phyloP scores from a whole-genome alignment of 2,329 filamentous ascomycete species.

The Ophiostoma perfectum region DNA sequence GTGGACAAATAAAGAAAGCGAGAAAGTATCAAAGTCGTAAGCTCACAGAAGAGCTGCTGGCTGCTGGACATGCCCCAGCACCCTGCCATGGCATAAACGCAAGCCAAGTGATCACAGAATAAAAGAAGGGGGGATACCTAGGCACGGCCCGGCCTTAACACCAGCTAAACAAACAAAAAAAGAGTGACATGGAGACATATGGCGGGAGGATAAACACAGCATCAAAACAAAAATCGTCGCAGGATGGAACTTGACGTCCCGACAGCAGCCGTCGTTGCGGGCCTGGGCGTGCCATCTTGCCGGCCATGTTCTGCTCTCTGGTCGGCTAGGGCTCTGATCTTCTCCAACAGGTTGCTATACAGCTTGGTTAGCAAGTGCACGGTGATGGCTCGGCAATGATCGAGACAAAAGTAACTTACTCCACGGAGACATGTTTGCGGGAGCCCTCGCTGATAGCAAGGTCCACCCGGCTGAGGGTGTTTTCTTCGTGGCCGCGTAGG shows the following conservation, averaged over 20 bases:
- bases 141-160: too few species aligned
- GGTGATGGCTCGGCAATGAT: not conserved
- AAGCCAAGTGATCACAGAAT: too few species aligned
- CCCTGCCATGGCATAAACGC: too few species aligned
- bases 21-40: not conserved
- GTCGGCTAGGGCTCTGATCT: constrained; percentile 45
- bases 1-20: too few species aligned
- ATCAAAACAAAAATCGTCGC: constrained; percentile 15
- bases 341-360: constrained; percentile 50
- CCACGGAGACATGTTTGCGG: constrained; percentile 50
- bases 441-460: constrained; percentile 53
- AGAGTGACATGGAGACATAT: too few species aligned
- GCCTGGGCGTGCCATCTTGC: not conserved
- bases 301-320: constrained; percentile 25
- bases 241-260: constrained; percentile 5
- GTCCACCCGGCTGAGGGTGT: constrained; percentile 43
- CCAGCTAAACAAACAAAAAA: too few species aligned
- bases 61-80: too few species aligned
- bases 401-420: constrained; percentile 41
- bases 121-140: too few species aligned
- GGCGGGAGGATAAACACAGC: too few species aligned
- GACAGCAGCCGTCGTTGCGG: not conserved
- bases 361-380: not conserved
- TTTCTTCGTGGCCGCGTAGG: constrained; percentile 54
- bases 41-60: not conserved